Base-by-base conservation (phyloP, 148 eudicot genomes). In the Euryodendron excelsum region DNA sequence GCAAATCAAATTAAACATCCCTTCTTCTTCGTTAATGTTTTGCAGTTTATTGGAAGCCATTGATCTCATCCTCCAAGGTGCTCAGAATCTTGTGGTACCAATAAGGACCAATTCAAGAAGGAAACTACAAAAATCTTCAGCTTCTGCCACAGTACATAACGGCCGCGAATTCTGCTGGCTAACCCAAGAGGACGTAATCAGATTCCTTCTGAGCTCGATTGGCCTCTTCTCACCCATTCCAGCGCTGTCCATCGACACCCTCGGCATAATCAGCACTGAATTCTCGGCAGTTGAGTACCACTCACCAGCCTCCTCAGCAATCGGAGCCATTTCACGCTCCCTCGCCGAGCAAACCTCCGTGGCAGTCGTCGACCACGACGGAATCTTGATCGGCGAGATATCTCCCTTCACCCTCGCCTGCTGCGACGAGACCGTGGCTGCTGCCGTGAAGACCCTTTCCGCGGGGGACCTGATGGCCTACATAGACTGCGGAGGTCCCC, bases 391-490 rank as follows among this genome's bases (percentile, higher is more conserved):
- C 0, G 95, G 96, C 0, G 99, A 95, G 73, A 93, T 95, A 31
- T 93, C 99, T 2, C 96, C 96, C 1, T 80, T 69, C 41, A 84
- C 93, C 23, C 90, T 95, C 1, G 78, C 87, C 5, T 82, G 83
- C 31, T 86, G 90, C 47, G 96, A 89, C 66, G 94, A 93, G 81
- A 84, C 87, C 2, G 84, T 84, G 0, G 80, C 88, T 0, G 91
- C 94, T 0, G 98, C 96, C 2, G 68, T 95, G 60, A 60, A 82
- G 72, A 90, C 98, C 28, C 79, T 95, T 20, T 89, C 96, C 0
- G 85, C 90, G 0, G 94, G 97, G 0, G 97, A 95, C 55, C 92
- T 95, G 15, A 90, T 95, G 94, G 90, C 93, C 76, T 94, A 88
- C 80, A 87, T 91, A 1, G 97, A 95, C 48, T 87, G 91, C 63